Evolutionary conservation across 148 eudicot genomes (phyloP).

Genomic region (Vaccinium macrocarpon): DNA sequence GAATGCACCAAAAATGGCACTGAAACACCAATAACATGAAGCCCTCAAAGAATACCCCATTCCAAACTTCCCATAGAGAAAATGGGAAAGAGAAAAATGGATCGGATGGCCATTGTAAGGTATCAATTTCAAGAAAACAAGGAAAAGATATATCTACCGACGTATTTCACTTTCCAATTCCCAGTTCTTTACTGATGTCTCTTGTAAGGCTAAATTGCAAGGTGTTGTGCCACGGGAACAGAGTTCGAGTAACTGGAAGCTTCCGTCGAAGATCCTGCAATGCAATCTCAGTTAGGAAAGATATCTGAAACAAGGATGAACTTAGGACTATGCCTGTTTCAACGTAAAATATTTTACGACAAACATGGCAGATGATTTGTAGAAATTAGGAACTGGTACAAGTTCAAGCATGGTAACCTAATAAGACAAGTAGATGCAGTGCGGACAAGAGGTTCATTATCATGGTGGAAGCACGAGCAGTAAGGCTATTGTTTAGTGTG

Average conservation of each 20-base stretch:
- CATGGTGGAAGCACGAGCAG: neutral
- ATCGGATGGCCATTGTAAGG: neutral
- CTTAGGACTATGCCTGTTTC: neutral
- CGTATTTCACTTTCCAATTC: constrained; percentile 40
- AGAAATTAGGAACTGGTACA: neutral
- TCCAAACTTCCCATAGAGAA: neutral
- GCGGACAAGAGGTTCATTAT: neutral
- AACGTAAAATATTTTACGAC: no score
- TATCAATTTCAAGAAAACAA: neutral
- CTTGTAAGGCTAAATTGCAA: constrained; percentile 73
- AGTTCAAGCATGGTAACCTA: neutral
- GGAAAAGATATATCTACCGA: constrained; percentile 16
- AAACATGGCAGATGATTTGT: neutral
- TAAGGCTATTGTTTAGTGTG: neutral
- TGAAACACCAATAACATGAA: neutral
- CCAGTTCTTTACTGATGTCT: constrained; percentile 62
- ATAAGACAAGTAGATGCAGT: neutral
- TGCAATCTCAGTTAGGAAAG: neutral
- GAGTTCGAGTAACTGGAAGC: constrained; percentile 89
- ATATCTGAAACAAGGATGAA: neutral
- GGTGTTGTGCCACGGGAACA: constrained; percentile 92
- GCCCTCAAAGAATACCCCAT: neutral
- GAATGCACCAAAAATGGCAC: constrained; percentile 9
- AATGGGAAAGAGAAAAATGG: constrained; percentile 12
- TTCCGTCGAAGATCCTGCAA: constrained; percentile 80